These are phyloP conservation scores for Macrocystidia cucumis DNA, from an alignment of 1,284 basidiomycete species.

Conservation along the genomic window DNA sequence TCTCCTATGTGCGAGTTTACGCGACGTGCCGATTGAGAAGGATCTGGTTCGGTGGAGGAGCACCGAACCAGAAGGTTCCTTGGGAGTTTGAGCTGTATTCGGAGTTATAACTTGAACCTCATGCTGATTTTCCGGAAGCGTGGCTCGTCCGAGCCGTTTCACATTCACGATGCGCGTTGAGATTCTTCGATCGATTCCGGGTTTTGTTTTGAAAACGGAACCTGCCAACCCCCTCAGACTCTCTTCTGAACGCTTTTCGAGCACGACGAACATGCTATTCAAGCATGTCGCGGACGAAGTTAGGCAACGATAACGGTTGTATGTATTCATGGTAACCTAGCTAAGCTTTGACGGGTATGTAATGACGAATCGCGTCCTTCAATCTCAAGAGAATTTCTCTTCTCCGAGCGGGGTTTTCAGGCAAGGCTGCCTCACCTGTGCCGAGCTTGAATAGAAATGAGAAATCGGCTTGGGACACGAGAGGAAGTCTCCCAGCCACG, in stretches of 20 bases:
- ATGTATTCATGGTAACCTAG: no score
- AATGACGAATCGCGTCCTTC: conserved; percentile 36
- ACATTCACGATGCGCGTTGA: no score
- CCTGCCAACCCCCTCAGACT: no score
- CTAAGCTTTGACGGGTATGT: no score
- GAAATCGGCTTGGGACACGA: conserved; percentile 84
- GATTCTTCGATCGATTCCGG: no score
- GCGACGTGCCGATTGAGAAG: conserved; percentile 75
- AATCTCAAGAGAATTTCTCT: conserved; percentile 46
- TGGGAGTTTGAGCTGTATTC: conserved; percentile 68
- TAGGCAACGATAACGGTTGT: no score
- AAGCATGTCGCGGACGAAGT: no score
- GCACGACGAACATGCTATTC: background rate
- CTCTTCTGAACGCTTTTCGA: no score
- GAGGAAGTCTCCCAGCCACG: conserved; percentile 52
- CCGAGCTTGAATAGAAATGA: conserved; percentile 63
- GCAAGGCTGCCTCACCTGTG: conserved; percentile 39
- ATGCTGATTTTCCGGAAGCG: no score
- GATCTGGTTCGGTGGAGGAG: conserved; percentile 68
- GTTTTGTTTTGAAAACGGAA: no score
- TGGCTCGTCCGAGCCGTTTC: no score
- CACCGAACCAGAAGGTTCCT: conserved; percentile 43
- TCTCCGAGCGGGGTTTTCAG: conserved; percentile 42
- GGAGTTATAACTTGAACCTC: no score
- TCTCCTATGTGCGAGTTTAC: conserved; percentile 71